Evolutionary conservation across 116 monocot species (phyloP).

Genomic region (Iris pallida): DNA sequence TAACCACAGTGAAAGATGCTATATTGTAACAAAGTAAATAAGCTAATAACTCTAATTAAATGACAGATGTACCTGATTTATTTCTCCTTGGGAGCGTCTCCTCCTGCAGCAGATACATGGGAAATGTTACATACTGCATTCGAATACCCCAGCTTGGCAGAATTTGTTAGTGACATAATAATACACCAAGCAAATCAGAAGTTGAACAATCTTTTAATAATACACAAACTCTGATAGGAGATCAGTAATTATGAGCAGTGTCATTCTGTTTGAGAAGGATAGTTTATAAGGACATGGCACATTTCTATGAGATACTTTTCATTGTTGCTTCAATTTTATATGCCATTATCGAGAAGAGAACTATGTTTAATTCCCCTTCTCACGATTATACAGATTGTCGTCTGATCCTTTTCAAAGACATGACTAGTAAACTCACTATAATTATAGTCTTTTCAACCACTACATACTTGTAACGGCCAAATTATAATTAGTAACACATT

Average conservation of each 20-base stretch:
- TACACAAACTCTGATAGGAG: neutral
- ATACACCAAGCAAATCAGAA: neutral
- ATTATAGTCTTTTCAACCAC: neutral
- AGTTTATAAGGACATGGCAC: neutral
- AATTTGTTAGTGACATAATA: neutral
- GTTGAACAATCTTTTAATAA: neutral
- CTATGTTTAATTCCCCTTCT: no score
- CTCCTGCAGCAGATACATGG: constrained; percentile 30
- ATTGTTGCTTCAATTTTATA: no score
- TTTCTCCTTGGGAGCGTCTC: constrained; percentile 23
- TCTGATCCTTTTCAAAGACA: no score
- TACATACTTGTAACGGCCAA: neutral
- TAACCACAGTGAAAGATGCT: no score
- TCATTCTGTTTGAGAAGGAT: no score
- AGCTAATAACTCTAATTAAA: no score
- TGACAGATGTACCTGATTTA: constrained; percentile 22
- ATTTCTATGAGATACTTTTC: neutral
- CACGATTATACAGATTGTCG: no score
- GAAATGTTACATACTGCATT: no score
- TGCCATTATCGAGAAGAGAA: no score
- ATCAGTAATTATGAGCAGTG: neutral
- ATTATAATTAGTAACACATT: neutral
- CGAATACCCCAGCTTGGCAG: no score
- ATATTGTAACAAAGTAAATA: no score
- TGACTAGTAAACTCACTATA: no score